phyloP scores from a whole-genome alignment of 768 basidiomycete species.

The Russula emetica region DNA sequence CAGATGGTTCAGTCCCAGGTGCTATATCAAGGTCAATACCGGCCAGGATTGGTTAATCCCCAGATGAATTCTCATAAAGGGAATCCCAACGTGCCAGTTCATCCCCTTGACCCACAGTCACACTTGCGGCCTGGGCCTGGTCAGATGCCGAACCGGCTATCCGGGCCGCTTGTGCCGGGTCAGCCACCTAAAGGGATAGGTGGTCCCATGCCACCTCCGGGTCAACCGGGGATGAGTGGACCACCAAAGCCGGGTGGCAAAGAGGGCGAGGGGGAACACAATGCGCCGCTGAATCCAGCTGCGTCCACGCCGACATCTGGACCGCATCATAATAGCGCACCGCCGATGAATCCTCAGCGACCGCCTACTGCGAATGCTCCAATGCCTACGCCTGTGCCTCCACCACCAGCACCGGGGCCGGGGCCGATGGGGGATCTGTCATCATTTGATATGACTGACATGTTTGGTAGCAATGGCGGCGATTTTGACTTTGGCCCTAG shows the following conservation, averaged over 20 bases:
- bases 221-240: slow-evolving; percentile 26
- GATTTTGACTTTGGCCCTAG: slow-evolving; percentile 16
- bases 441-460: slow-evolving; percentile 17
- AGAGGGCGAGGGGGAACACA: slow-evolving; percentile 21
- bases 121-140: slow-evolving; percentile 8
- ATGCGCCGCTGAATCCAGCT: slow-evolving; percentile 9
- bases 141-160: slow-evolving; percentile 6
- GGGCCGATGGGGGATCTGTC: slow-evolving; percentile 4
- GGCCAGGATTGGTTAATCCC: slow-evolving; percentile 5
- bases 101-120: slow-evolving; percentile 8
- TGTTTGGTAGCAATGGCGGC: slow-evolving; percentile 11
- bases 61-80: slow-evolving; percentile 14
- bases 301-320: slow-evolving; percentile 18
- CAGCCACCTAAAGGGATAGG: slow-evolving; percentile 21
- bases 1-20: slow-evolving; percentile 16
- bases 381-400: slow-evolving; percentile 4
- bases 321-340: slow-evolving; percentile 16
- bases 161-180: slow-evolving; percentile 18
- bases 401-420: neutral
- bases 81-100: neutral
- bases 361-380: slow-evolving; percentile 22
- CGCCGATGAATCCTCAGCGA: slow-evolving; percentile 20
- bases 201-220: slow-evolving; percentile 30
- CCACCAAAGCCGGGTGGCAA: slow-evolving; percentile 21
- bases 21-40: slow-evolving; percentile 13